phyloP scores from a whole-genome alignment of 495 filamentous ascomycete genomes.

The Neurospora sp. region DNA sequence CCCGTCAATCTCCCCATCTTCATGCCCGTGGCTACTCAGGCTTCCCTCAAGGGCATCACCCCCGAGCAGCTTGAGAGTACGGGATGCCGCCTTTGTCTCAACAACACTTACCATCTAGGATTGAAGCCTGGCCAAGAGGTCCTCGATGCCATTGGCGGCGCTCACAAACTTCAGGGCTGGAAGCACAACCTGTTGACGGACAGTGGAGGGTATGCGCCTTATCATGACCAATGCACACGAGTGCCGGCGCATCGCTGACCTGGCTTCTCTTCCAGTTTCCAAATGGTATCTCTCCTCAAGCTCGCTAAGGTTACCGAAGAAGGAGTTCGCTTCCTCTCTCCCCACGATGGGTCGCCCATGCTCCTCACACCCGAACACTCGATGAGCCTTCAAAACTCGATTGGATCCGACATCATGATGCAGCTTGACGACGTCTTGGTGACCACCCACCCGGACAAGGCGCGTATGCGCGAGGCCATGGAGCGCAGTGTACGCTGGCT shows the following conservation, averaged over 20 bases:
- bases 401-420: conserved; percentile 99
- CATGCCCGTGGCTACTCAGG: conserved; percentile 99
- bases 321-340: conserved; percentile 87
- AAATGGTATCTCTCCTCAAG: conserved; percentile 96
- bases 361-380: conserved; percentile 96
- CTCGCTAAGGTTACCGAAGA: conserved; percentile 91
- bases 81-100: conserved; percentile 83
- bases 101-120: conserved; percentile 96
- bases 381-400: conserved; percentile 90
- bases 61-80: conserved; percentile 83
- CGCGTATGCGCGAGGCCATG: conserved; percentile 89
- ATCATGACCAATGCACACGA: not conserved
- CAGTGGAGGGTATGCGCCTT: conserved; percentile 76
- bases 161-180: conserved; percentile 92
- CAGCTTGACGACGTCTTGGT: conserved; percentile 96
- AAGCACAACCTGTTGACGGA: conserved; percentile 91
- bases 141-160: conserved; percentile 77
- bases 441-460: conserved; percentile 81
- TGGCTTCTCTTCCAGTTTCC: conserved; percentile 54
- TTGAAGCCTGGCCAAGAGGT: conserved; percentile 87
- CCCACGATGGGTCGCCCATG: conserved; percentile 95
- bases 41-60: conserved; percentile 87
- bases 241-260: not conserved
- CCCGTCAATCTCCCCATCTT: conserved; percentile 83
- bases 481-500: conserved; percentile 96